Evolutionary conservation across 2,329 filamentous ascomycete genomes (phyloP).

Genomic region (Dendryphion nanum): DNA sequence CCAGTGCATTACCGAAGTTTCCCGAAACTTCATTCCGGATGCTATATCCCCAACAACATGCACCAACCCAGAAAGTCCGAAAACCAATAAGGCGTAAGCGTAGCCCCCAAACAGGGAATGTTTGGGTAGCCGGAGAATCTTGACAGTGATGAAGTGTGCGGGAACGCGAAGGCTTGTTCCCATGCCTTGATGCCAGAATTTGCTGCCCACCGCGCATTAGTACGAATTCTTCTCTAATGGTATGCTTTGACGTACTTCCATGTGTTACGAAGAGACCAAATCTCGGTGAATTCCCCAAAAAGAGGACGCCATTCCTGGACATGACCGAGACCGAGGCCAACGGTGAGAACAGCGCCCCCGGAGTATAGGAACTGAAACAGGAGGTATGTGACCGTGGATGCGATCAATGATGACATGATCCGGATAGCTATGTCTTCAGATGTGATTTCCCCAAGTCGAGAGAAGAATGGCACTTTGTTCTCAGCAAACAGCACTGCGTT

Average conservation of each 20-base stretch:
- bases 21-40: not conserved
- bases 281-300: not conserved
- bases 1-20: not conserved
- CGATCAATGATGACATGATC: not conserved
- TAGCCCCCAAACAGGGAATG: not conserved
- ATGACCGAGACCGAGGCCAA: not conserved
- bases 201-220: too few species aligned
- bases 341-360: not conserved
- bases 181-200: not conserved
- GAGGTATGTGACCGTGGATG: not conserved
- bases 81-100: not conserved
- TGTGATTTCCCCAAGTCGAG: not conserved
- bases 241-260: slow-evolving; percentile 68
- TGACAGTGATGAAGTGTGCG: not conserved
- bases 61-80: not conserved
- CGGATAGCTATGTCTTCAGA: not conserved
- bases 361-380: not conserved
- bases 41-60: not conserved
- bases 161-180: not conserved
- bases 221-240: too few species aligned
- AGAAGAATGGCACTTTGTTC: not conserved
- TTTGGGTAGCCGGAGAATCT: not conserved
- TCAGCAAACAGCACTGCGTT: not conserved
- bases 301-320: not conserved
- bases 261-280: not conserved